phyloP scores from a whole-genome alignment of 441 rosid genomes.

The Lepidium campestre region DNA sequence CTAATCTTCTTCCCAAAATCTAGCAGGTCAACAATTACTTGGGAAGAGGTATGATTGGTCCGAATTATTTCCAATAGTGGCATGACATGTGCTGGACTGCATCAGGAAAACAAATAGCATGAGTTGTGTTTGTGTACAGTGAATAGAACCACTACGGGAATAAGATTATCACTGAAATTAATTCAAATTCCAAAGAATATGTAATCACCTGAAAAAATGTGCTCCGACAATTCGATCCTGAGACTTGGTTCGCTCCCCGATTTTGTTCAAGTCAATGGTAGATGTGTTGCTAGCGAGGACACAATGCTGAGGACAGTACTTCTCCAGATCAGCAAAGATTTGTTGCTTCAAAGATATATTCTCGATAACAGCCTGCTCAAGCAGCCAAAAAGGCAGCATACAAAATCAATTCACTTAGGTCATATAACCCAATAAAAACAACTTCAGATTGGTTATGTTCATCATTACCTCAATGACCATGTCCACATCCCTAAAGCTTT shows the following conservation, averaged over 20 bases:
- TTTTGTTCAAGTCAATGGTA: conserved; percentile 83
- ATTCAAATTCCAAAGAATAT: not conserved
- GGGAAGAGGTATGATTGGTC: conserved; percentile 81
- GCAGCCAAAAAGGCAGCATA: conserved; percentile 31
- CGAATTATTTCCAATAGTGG: conserved; percentile 95
- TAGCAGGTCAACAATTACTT: conserved; percentile 80
- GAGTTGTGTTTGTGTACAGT: not conserved
- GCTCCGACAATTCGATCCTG: conserved; percentile 88
- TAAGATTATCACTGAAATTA: not conserved
- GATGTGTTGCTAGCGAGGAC: conserved; percentile 93
- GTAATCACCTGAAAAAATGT: conserved; percentile 88
- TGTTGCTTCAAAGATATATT: conserved; percentile 84
- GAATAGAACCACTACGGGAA: not conserved
- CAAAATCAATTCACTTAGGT: conserved; percentile 1
- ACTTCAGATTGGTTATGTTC: conserved; percentile 1
- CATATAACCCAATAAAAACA: conserved; percentile 1
- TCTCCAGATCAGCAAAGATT: conserved; percentile 88
- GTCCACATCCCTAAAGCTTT: conserved; percentile 87
- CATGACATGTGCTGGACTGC: conserved; percentile 98
- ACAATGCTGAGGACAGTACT: conserved; percentile 79
- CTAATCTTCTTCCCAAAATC: conserved; percentile 88
- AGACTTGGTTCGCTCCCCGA: conserved; percentile 71
- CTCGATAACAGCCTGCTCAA: conserved; percentile 90
- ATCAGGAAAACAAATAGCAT: conserved; percentile 19
- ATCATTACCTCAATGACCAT: conserved; percentile 88